Evolutionary conservation across 768 basidiomycete species (phyloP).

Genomic region (Mycena kentingensis): DNA sequence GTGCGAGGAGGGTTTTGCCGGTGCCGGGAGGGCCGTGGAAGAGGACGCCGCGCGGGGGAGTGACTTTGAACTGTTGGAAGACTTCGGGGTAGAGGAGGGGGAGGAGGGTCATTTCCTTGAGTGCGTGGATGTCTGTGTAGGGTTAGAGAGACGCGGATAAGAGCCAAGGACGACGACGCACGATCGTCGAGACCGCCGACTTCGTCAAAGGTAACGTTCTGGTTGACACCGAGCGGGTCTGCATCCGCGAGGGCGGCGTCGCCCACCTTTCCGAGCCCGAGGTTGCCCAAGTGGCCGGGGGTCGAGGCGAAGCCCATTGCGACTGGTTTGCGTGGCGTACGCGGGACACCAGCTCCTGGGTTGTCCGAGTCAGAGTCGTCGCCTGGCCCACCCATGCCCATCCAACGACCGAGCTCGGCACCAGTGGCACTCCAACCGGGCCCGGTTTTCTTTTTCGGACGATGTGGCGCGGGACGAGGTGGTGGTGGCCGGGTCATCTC

Average conservation of each 20-base stretch:
- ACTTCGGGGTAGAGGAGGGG: conserved; percentile 96
- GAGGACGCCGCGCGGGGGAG: conserved; percentile 93
- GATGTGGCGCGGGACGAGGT: conserved; percentile 13
- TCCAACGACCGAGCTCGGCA: conserved; percentile 75
- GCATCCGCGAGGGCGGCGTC: conserved; percentile 90
- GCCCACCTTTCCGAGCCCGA: conserved; percentile 81
- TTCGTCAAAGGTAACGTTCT: conserved; percentile 93
- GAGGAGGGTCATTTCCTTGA: conserved; percentile 99
- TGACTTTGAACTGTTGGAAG: conserved; percentile 91
- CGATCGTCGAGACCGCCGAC: conserved; percentile 96
- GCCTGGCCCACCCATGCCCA: conserved; percentile 59
- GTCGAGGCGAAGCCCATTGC: conserved; percentile 63
- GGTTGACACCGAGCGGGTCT: conserved; percentile 92
- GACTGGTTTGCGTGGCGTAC: conserved; percentile 67
- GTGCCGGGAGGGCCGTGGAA: conserved; percentile 99
- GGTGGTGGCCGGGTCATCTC: conserved; percentile 57
- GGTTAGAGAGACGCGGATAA: conserved; percentile 3
- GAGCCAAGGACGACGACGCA: conserved; percentile 39
- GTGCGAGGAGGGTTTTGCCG: conserved; percentile 91
- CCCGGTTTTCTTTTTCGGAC: conserved; percentile 41
- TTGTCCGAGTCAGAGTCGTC: conserved; percentile 83
- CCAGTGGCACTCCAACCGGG: conserved; percentile 80
- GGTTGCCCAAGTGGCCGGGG: conserved; percentile 83
- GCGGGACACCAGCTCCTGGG: conserved; percentile 16
- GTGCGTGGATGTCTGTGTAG: conserved; percentile 83